These are phyloP conservation scores for Cytospora chrysosperma DNA, from an alignment of 2,329 filamentous ascomycete species.

Conservation along the genomic window DNA sequence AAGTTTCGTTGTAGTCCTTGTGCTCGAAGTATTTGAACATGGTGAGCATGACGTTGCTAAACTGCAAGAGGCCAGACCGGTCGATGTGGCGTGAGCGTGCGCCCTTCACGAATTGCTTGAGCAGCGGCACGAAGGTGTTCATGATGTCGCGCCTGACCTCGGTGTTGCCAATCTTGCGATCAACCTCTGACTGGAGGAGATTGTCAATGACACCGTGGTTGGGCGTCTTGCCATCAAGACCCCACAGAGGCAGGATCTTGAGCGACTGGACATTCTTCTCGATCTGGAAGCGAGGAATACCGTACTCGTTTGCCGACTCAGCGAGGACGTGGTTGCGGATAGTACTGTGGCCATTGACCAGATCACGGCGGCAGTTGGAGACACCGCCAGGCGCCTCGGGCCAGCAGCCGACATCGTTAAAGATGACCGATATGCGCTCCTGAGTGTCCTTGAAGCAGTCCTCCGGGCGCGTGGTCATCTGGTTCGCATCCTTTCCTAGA, in stretches of 20 bases:
- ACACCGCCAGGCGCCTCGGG: constrained; percentile 54
- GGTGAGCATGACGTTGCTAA: constrained; percentile 48
- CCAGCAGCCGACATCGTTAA: constrained; percentile 53
- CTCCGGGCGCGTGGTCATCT: constrained; percentile 39
- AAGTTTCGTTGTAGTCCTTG: constrained; percentile 50
- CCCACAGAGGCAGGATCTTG: constrained; percentile 55
- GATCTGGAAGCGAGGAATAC: constrained; percentile 54
- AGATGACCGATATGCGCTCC: constrained; percentile 50
- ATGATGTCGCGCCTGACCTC: constrained; percentile 46
- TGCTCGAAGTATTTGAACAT: constrained; percentile 52
- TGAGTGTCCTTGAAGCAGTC: constrained; percentile 47
- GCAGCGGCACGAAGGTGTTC: constrained; percentile 52
- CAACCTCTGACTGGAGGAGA: constrained; percentile 49
- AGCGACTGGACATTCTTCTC: constrained; percentile 55
- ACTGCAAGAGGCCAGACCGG: constrained; percentile 43
- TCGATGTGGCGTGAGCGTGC: constrained; percentile 45
- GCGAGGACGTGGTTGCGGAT: constrained; percentile 56
- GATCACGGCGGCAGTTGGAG: constrained; percentile 53
- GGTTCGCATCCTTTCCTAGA: constrained; percentile 41
- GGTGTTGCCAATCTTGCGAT: constrained; percentile 44
- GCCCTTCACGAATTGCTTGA: constrained; percentile 49
- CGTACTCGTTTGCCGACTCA: constrained; percentile 55
- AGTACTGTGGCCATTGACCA: constrained; percentile 52
- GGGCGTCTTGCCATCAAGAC: constrained; percentile 51
- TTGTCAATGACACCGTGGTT: constrained; percentile 55